Evolutionary conservation across 2,329 filamentous ascomycete species (phyloP), one percentile per base, ranked within the genome.

Genomic region (Amesomyces nigricolor): DNA sequence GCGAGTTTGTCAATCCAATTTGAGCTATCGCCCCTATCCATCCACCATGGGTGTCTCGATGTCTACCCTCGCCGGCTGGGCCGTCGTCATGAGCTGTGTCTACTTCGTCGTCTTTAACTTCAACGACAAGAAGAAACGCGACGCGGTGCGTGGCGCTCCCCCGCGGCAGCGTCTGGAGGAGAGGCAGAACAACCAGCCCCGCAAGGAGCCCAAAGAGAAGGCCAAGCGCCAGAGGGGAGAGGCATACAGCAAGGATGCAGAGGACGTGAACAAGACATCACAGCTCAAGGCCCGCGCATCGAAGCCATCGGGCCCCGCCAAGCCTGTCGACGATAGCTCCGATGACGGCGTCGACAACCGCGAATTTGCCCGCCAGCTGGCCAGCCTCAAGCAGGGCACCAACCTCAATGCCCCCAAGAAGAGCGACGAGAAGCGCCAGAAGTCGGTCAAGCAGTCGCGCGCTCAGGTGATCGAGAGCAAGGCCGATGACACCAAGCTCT

Each of bases 291-390:
- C 60, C 61, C 42, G 68, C 39, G 46, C 66, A 57, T 39, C 53
- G 38, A 63, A 71, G 49, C 51, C 64, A 32, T 63, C 70, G 32
- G 62, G 64, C 45, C 57, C 67, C 48, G 67, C 63, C 43, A 64
- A 72, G 43, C 57, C 71, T 6, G 70, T 64, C 54, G 59, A 68
- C 19, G 70, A 75, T 56, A 79, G 75, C 56, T 71, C 73, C 6
- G 78, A 86, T 56, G 83, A 86, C 57, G 80, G 80, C 44, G 76
- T 83, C 54, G 83, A 86, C 66, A 87, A 87, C 68, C 81, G 80
- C 64, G 87, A 91, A 62, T 92, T 94, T 69, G 89, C 89, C 32
- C 81, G 81, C 65, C 86, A 88, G 68, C 78, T 94, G 62, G 75
- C 82, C 55, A 86, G 80, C 64, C 79, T 86, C 49, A 87, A 89